Percentiles rank a stretch among this genome's conserved stretches.
phyloP scores from a whole-genome alignment of 768 basidiomycete genomes.

The Phlebiopsis gigantea region DNA sequence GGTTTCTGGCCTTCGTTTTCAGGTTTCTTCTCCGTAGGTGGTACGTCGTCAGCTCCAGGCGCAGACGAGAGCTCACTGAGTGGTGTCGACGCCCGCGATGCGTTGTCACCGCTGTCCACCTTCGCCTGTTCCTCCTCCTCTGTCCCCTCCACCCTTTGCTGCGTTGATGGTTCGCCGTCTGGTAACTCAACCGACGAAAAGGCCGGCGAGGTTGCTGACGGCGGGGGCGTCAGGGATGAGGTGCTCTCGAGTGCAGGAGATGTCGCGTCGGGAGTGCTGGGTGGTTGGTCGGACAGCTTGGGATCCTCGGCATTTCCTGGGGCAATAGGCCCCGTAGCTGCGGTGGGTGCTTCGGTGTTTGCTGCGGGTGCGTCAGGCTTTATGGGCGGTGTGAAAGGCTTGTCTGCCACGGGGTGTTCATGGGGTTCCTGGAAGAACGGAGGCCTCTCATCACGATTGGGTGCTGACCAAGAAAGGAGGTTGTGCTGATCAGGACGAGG shows the following conservation, averaged over 20 bases:
- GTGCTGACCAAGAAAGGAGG: constrained; percentile 22
- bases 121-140: constrained; percentile 27
- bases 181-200: constrained; percentile 4
- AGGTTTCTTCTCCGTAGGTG: constrained; percentile 32
- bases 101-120: constrained; percentile 33
- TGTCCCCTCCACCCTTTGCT: constrained; percentile 4
- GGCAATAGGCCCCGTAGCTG: constrained; percentile 7
- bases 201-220: constrained; percentile 16
- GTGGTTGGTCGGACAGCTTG: constrained; percentile 15
- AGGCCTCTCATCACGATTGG: constrained; percentile 17
- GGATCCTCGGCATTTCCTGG: constrained; percentile 16
- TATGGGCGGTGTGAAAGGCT: not conserved
- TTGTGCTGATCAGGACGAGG: constrained; percentile 22
- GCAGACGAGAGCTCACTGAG: constrained; percentile 74
- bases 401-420: constrained; percentile 5
- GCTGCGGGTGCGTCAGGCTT: constrained; percentile 9
- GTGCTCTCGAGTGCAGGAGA: constrained; percentile 21
- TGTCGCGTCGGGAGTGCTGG: constrained; percentile 18
- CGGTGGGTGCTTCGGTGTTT: not conserved
- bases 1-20: constrained; percentile 8
- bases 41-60: constrained; percentile 50
- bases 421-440: constrained; percentile 17
- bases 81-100: constrained; percentile 61
- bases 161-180: constrained; percentile 12
- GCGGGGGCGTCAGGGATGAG: constrained; percentile 26